phyloP scores from a whole-genome alignment of 2,329 filamentous ascomycete species.

The Dothideomycetes sp. region DNA sequence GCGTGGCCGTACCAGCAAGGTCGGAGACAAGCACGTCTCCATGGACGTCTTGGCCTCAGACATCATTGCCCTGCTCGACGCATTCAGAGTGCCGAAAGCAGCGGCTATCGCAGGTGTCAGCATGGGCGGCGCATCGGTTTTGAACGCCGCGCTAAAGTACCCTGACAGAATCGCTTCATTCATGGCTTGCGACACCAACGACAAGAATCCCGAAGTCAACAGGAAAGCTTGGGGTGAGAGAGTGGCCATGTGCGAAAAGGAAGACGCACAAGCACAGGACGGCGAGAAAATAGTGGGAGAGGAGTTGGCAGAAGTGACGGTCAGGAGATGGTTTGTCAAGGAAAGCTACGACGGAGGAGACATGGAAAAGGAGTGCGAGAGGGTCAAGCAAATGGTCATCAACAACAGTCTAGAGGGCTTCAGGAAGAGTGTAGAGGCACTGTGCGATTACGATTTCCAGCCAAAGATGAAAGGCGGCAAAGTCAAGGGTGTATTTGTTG shows the following conservation, averaged over 20 bases:
- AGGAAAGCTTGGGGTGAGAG: slow-evolving; percentile 72
- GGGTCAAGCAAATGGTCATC: slow-evolving; percentile 60
- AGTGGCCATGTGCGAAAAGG: slow-evolving; percentile 56
- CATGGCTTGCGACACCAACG: slow-evolving; percentile 72
- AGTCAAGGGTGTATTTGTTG: slow-evolving; percentile 59
- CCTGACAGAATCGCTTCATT: slow-evolving; percentile 52
- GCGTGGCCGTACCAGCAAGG: slow-evolving; percentile 52
- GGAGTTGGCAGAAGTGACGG: slow-evolving; percentile 60
- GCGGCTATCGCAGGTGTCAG: slow-evolving; percentile 66
- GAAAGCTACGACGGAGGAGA: slow-evolving; percentile 47
- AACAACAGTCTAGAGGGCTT: slow-evolving; percentile 63
- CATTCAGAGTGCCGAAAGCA: slow-evolving; percentile 58
- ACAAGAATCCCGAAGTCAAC: slow-evolving; percentile 62
- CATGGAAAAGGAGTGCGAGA: slow-evolving; percentile 41
- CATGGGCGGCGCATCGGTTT: slow-evolving; percentile 68
- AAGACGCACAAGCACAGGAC: slow-evolving; percentile 31
- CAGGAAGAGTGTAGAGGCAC: slow-evolving; percentile 55
- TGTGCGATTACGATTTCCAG: slow-evolving; percentile 63
- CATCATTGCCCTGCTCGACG: slow-evolving; percentile 55
- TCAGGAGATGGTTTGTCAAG: slow-evolving; percentile 63
- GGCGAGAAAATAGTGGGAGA: slow-evolving; percentile 50
- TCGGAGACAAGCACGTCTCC: slow-evolving; percentile 35
- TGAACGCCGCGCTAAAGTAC: slow-evolving; percentile 62
- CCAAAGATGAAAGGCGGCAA: slow-evolving; percentile 44
- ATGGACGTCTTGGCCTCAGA: slow-evolving; percentile 61